Base-by-base conservation (phyloP, 352 stramenopile species). In the Plasmopara viticola region DNA sequence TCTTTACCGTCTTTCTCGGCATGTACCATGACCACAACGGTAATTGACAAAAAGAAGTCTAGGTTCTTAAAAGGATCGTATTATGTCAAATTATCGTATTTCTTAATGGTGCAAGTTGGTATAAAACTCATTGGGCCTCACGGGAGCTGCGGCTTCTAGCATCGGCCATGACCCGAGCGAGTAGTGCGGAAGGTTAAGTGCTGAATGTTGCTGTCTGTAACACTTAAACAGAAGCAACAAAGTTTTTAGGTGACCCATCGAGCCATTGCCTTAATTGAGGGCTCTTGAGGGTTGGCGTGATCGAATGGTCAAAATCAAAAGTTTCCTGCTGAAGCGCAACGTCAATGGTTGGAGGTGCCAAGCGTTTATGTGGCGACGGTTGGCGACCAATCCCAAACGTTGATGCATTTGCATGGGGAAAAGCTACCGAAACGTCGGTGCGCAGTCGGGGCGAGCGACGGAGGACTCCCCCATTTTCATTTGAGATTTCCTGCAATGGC, bases 231-330 rank as follows among this genome's bases (percentile, higher is more conserved):
- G 83, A 90, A 30, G 83, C 78, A 44, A 90, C 62, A 58, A 91
- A 94, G 43, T 65, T 85, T 56, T 90, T 90, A 4, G 83, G 83
- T 9, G 83, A 91, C 9, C 78, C 67, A 40, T 94, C 83, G 14
- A 94, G 66, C 80, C 80, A 94, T 60, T 94, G 83, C 28, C 77
- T 66, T 2, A 94, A 51, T 60, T 94, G 80, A 25, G 83, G 83
- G 34, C 83, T 94, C 62, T 90, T 94, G 51, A 94, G 73, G 31
- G 83, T 91, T n/a, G 83, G 78, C 25, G 83, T 91, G 49, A 91
- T 86, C 9, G 80, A 89, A 42, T 89, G 74, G 46, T 94, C 83
- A 40, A 94, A 90, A 48, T 90, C 83, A 38, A 94, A 90, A 17
- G 75, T 85, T 48, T 94, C 83, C 38, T 91, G 79, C 49, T 88